Base-by-base conservation (phyloP, 1,284 basidiomycete genomes). In the Pterula multifida region DNA sequence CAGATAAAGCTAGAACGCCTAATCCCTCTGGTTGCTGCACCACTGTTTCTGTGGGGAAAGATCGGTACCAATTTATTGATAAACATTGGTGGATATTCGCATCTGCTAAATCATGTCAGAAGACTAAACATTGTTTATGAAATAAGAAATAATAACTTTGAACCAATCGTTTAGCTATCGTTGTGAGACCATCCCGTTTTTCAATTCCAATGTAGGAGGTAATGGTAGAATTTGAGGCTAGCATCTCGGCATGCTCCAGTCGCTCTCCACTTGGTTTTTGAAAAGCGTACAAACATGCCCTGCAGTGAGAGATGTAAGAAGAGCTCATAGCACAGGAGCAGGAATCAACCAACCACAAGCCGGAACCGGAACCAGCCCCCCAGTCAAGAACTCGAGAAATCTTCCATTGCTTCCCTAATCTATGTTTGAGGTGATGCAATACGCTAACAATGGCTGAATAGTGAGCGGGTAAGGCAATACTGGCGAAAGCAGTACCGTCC, bases 1-100 rank as follows among this genome's bases (percentile, higher is more conserved):
- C 87, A 19, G 89, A 90, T 26, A 98, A 63, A 0, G 86, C 90
- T 32, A 97, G 63, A 3, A 81, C 78, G 36, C 77, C 68, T 13
- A 65, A 61, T 3, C 75, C 76, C 23, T 67, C 55, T 2, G 53
- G 26, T 42, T 60, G 59, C 32, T 58, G 6, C 6, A 6, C 28
- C 6, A 6, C 15, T 32, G 6, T 15, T 32, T 32, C 28, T 15
- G 15, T 6, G 15, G 6, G 15, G 28, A 32, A 32, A 32, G 28
- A 32, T 9, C 39, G 39, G 17, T 17, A 9, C 39, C 39, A 42
- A 11, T 42, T 42, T 6, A 22, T 22, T n/a, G 39, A 17, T 4
- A 42, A 4, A 6, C 9, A n/a, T 4, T 19, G n/a, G 17, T n/a
- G 6, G 39, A 42, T 4, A 42, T 19, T 42, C 9, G 39, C 39